Percentiles rank a stretch among this genome's conserved stretches.
Evolutionary conservation across 192 early-diverging fungal species (phyloP).

Genomic region (Globomyces pollinis-pini): DNA sequence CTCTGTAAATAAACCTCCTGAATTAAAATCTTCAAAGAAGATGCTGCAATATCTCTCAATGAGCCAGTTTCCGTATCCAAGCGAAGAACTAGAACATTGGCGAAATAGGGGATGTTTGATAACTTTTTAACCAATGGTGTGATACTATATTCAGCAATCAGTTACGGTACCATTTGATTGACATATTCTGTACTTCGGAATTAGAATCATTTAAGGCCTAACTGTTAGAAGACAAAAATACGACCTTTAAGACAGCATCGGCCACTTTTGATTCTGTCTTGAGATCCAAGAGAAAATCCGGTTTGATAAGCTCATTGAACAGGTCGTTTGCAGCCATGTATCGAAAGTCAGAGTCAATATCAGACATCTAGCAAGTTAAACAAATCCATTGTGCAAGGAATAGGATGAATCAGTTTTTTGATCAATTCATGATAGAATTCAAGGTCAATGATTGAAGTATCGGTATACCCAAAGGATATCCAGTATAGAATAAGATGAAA

Average conservation of each 20-base stretch:
- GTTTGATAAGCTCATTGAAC: constrained; percentile 60
- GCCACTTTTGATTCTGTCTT: constrained; percentile 43
- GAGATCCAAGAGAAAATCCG: constrained; percentile 47
- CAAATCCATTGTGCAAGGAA: too few species aligned
- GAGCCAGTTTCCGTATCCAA: constrained; percentile 53
- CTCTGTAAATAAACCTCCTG: too few species aligned
- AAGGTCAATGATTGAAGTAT: too few species aligned
- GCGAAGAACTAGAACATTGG: not conserved
- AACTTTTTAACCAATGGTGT: not conserved
- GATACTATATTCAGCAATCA: constrained; percentile 30
- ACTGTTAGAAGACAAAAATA: too few species aligned
- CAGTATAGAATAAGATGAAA: too few species aligned
- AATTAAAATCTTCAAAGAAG: constrained; percentile 77
- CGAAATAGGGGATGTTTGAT: not conserved
- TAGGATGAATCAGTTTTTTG: too few species aligned
- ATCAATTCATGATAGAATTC: too few species aligned
- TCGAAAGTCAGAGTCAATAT: constrained; percentile 70
- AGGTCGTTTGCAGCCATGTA: constrained; percentile 82
- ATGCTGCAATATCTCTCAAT: constrained; percentile 74
- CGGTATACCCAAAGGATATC: too few species aligned
- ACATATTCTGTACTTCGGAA: constrained; percentile 77
- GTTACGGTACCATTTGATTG: constrained; percentile 50
- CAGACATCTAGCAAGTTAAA: constrained; percentile 44
- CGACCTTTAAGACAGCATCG: constrained; percentile 43
- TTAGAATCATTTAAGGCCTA: constrained; percentile 76